phyloP scores from a whole-genome alignment of 768 basidiomycete genomes.

The Ramaria sp. region DNA sequence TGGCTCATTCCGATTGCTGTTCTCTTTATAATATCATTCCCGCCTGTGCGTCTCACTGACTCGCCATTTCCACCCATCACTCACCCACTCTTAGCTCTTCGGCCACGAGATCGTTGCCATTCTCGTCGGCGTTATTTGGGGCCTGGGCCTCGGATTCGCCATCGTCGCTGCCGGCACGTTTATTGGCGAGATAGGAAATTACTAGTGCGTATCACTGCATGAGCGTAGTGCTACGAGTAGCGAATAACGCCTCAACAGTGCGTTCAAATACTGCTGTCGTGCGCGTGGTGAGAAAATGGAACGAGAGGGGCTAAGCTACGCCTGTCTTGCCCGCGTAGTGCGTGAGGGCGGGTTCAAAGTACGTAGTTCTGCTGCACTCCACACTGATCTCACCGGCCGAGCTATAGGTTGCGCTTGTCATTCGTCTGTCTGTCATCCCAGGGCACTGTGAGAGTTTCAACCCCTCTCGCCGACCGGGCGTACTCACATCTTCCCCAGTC shows the following conservation, averaged over 20 bases:
- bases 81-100: slow-evolving; percentile 45
- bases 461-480: background rate
- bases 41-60: slow-evolving; percentile 41
- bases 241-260: slow-evolving; percentile 29
- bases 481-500: slow-evolving; percentile 33
- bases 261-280: slow-evolving; percentile 74
- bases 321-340: slow-evolving; percentile 45
- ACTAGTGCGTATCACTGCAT: slow-evolving; percentile 44
- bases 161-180: slow-evolving; percentile 81
- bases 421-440: slow-evolving; percentile 73
- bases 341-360: slow-evolving; percentile 78
- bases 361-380: slow-evolving; percentile 11
- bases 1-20: slow-evolving; percentile 75
- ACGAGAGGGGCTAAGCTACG: slow-evolving; percentile 43
- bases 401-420: slow-evolving; percentile 52
- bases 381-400: background rate
- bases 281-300: slow-evolving; percentile 69
- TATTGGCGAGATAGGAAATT: slow-evolving; percentile 80
- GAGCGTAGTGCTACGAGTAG: background rate
- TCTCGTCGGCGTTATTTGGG: slow-evolving; percentile 86
- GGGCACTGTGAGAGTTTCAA: slow-evolving; percentile 55
- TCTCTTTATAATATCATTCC: slow-evolving; percentile 79
- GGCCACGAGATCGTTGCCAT: slow-evolving; percentile 89
- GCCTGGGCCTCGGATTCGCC: slow-evolving; percentile 75
- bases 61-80: background rate